These are phyloP conservation scores for Leptosphaerulina australis DNA, from an alignment of 2,329 filamentous ascomycete genomes.

Conservation along the genomic window DNA sequence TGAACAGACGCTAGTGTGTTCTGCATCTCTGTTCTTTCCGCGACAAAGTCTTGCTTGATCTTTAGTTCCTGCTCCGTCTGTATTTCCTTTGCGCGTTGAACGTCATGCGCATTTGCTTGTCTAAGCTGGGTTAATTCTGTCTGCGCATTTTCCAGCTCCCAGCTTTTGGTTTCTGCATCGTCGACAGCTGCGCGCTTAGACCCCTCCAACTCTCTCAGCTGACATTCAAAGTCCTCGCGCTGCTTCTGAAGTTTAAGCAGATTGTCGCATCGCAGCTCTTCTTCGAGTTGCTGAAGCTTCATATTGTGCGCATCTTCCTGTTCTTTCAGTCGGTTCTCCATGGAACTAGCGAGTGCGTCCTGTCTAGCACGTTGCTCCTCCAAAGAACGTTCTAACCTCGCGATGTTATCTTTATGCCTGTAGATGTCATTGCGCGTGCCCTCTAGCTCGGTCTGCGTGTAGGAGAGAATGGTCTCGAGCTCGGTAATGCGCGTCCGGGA, in stretches of 20 bases:
- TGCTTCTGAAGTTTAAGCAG: conserved; percentile 33
- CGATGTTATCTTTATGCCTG: conserved; percentile 36
- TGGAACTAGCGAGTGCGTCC: conserved; percentile 8
- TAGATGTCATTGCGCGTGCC: conserved; percentile 36
- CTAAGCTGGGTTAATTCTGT: conserved; percentile 24
- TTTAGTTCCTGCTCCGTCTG: conserved; percentile 9
- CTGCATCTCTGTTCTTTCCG: conserved; percentile 19
- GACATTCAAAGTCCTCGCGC: conserved; percentile 31
- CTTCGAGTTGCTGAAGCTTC: conserved; percentile 36
- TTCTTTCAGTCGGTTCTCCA: conserved; percentile 23
- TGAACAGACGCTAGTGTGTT: conserved; percentile 35
- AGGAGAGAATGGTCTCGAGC: conserved; percentile 44
- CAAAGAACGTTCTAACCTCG: conserved; percentile 24
- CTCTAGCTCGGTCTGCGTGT: conserved; percentile 43
- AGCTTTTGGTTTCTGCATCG: conserved; percentile 18
- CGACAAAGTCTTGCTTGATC: conserved; percentile 4
- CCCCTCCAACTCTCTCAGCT: conserved; percentile 25
- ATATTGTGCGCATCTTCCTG: conserved; percentile 31
- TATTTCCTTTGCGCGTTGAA: neutral
- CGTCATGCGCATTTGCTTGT: conserved; percentile 17
- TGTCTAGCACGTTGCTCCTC: conserved; percentile 23
- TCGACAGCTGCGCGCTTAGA: conserved; percentile 24
- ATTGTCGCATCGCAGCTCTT: conserved; percentile 28
- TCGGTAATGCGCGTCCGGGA: conserved; percentile 42
- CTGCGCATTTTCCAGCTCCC: conserved; percentile 23